Base-by-base conservation (phyloP, 331 rosid genomes). In the Rhamnella rubrinervis region DNA sequence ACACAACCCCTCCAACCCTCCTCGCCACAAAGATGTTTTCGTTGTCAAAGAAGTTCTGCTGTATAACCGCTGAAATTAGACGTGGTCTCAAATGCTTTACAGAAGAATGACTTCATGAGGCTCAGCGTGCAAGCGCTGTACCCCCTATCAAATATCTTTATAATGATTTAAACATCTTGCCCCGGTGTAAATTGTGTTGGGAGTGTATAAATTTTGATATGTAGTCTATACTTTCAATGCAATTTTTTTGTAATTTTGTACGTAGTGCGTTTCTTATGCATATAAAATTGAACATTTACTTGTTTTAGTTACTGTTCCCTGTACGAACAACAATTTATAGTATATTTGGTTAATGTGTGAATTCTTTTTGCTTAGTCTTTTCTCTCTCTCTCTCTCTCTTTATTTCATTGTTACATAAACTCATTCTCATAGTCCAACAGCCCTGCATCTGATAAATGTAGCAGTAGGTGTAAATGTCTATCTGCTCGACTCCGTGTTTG, bases 181-280 rank as follows among this genome's bases (percentile, higher is more conserved):
- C 70, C n/a, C 10, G 78, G 75, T 87, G 91, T 91, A 84, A 83
- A 82, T 83, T 78, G 73, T 70, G 75, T 77, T 78, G 80, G 71
- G 71, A 60, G 82, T 77, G 83, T 73, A 61, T 78, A 69, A 71
- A 78, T 67, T 81, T 86, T 77, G 60, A 40, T 46, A 9, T 72
- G 78, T 77, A 75, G 73, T 51, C 59, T 62, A 65, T 63, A 17
- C 23, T 62, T 63, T 21, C 18, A 57, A 53, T 70, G 63, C 82
- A 83, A 85, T 75, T 79, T 89, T 85, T 87, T 85, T 85, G 85
- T 76, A 80, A 78, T 78, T 50, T 72, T 70, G 76, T 82, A 63
- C 65, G 82, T 72, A 82, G 75, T 59, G 63, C 44, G 66, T 78
- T 70, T 66, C 65, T 31, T 17, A 8, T 74, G 72, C 52, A 68